Evolutionary conservation across 2,329 filamentous ascomycete species (phyloP), one percentile per base, ranked within the genome.

Genomic region (Neobulgaria alba): DNA sequence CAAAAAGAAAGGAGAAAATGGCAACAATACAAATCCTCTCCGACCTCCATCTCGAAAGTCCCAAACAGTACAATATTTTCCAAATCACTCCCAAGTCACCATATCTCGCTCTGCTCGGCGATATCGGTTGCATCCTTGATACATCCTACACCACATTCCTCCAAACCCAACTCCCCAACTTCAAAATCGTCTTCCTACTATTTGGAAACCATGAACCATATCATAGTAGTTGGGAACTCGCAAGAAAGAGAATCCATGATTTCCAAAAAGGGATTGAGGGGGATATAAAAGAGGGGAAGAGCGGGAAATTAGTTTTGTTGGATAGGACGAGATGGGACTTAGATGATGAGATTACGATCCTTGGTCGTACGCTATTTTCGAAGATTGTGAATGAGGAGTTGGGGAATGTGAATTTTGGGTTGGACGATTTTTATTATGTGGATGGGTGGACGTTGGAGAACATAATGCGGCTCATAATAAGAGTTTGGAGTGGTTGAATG

Each of bases 311-410:
- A 39, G 47, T 67, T 20, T 56, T 67, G 9, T 53, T 68, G 20
- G 59, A 67, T 41, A 62, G 58, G 63, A 60, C 42, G 57, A 65
- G 42, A 29, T 67, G 4, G 39, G 52, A 36, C 12, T 33, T 33
- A 36, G 39, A 41, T 16, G 36, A 32, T 9, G 50, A 57, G 2
- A 35, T 67, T n/a, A 62, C 60, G 2, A 58, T 71, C 7, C 55
- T 71, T 1, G 67, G 67, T 14, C 71, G 65, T 46, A 68, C 64
- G 3, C 59, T 77, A 2, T 73, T 71, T 55, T 76, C 73, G 1
- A 38, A 53, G 5, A 57, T 77, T 23, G 59, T 63, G 1, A 38
- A 59, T 1, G 51, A 61, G 14, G 57, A 64, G 5, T 43, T 52
- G 4, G 55, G 60, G 5, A 19, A 20, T n/a, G 39, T 45, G 16